A percentile compares a stretch with the other conserved stretches of the same genome.
Evolutionary conservation across 805 yeast species (phyloP).

Genomic region (Sungouiozyma ichnusensis): DNA sequence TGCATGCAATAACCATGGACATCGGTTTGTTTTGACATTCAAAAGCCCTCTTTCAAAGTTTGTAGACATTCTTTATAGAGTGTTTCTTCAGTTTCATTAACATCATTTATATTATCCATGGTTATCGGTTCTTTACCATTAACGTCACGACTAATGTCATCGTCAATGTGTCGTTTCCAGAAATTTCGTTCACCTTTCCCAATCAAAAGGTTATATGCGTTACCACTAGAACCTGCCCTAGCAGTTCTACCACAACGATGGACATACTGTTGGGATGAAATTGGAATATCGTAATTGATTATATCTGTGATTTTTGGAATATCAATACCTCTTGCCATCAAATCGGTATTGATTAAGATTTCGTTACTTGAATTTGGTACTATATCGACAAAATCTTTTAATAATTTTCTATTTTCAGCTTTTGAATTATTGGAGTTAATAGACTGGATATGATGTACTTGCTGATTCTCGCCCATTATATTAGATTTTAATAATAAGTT

Average conservation of each 20-base stretch:
- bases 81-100: constrained; percentile 18
- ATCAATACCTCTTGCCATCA: constrained; percentile 94
- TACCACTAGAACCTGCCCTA: constrained; percentile 74
- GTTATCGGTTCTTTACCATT: constrained; percentile 20
- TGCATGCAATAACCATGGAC: background rate
- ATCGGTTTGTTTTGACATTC: no score
- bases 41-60: constrained; percentile 35
- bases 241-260: constrained; percentile 98
- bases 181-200: constrained; percentile 67
- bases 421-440: constrained; percentile 51
- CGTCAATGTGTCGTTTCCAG: constrained; percentile 44
- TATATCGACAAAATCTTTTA: constrained; percentile 43
- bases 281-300: constrained; percentile 83
- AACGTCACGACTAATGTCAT: constrained; percentile 42
- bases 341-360: constrained; percentile 69
- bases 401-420: constrained; percentile 42
- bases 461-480: background rate
- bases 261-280: constrained; percentile 80
- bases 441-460: constrained; percentile 27
- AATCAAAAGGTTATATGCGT: constrained; percentile 59
- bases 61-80: constrained; percentile 37
- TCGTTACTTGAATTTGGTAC: constrained; percentile 33
- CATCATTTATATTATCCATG: constrained; percentile 2
- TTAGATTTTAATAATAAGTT: constrained; percentile 11
- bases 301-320: constrained; percentile 60